A percentile compares a stretch with the other conserved stretches of the same genome.
phyloP scores from a whole-genome alignment of 805 yeast genomes.

The Jamesozyma jinghongensis region DNA sequence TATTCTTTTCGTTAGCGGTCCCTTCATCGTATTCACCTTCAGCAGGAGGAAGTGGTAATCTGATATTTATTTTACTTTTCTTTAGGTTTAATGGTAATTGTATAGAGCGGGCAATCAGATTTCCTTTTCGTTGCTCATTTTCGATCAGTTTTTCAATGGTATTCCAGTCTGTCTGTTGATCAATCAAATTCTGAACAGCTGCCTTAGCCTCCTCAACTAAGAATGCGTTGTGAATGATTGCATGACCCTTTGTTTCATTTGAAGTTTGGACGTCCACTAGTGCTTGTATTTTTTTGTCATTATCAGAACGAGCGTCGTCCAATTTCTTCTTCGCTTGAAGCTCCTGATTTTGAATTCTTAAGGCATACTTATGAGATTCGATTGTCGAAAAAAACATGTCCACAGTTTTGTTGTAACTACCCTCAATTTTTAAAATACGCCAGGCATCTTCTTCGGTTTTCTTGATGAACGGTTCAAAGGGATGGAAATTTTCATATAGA shows the following conservation, averaged over 20 bases:
- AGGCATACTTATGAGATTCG: conserved; percentile 69
- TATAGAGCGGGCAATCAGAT: conserved; percentile 53
- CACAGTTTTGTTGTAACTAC: conserved; percentile 65
- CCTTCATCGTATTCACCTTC: conserved; percentile 29
- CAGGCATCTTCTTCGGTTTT: conserved; percentile 24
- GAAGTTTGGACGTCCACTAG: conserved; percentile 52
- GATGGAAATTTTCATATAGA: conserved; percentile 60
- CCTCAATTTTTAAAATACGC: conserved; percentile 39
- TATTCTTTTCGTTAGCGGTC: conserved; percentile 10
- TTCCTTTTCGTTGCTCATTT: conserved; percentile 59
- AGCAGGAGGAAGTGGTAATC: conserved; percentile 41
- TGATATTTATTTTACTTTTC: conserved; percentile 54
- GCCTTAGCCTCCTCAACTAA: conserved; percentile 61
- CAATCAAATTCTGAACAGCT: conserved; percentile 56
- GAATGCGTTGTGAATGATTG: conserved; percentile 60
- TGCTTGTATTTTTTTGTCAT: conserved; percentile 57
- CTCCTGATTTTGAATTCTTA: conserved; percentile 68
- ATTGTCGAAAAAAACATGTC: conserved; percentile 79
- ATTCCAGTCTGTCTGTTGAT: conserved; percentile 91
- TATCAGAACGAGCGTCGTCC: conserved; percentile 66
- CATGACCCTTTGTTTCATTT: conserved; percentile 61
- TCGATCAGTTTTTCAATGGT: conserved; percentile 69
- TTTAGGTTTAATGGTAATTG: conserved; percentile 59
- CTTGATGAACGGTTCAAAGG: conserved; percentile 46
- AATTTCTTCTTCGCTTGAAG: conserved; percentile 65